These are phyloP conservation scores for Lachnum nothofagi DNA, from an alignment of 2,329 filamentous ascomycete genomes.

Conservation along the genomic window DNA sequence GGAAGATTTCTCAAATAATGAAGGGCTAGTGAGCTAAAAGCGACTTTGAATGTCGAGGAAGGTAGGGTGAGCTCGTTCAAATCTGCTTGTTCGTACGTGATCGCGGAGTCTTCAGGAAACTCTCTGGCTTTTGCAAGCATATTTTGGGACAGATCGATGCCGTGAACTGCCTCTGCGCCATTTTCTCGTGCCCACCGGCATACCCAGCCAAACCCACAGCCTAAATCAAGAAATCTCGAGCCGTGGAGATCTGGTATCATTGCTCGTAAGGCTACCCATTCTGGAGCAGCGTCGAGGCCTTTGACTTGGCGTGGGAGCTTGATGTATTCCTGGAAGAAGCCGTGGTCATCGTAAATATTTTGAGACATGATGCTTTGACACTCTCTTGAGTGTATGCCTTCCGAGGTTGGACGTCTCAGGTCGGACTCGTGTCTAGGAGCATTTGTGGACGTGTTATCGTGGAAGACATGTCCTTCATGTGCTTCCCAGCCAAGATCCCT, in stretches of 20 bases:
- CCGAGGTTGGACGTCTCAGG: too few species aligned
- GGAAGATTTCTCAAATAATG: conserved; percentile 97
- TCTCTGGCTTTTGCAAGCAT: conserved; percentile 38
- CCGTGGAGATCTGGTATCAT: conserved; percentile 36
- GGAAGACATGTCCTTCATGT: too few species aligned
- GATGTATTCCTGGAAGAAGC: conserved; percentile 42
- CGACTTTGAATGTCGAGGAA: conserved; percentile 71
- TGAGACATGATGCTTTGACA: conserved; percentile 29
- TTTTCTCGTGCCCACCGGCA: conserved; percentile 38
- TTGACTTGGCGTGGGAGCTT: conserved; percentile 38
- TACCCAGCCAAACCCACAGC: conserved; percentile 45
- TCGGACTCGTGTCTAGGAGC: too few species aligned
- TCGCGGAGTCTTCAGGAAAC: conserved; percentile 17
- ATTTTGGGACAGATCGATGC: conserved; percentile 40
- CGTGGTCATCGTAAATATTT: conserved; percentile 39
- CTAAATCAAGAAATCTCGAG: conserved; percentile 40
- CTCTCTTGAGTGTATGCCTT: too few species aligned
- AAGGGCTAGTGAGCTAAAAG: conserved; percentile 77
- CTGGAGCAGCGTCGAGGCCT: conserved; percentile 38
- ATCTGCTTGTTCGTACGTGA: conserved; percentile 34
- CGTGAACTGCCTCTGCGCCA: conserved; percentile 35
- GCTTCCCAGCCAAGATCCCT: too few species aligned
- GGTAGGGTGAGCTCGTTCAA: conserved; percentile 32
- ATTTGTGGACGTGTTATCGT: too few species aligned
- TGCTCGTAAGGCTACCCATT: conserved; percentile 40